A percentile compares a stretch with the other conserved stretches of the same genome.
phyloP scores from a whole-genome alignment of 129 eudicot species.

The Apium graveolens region DNA sequence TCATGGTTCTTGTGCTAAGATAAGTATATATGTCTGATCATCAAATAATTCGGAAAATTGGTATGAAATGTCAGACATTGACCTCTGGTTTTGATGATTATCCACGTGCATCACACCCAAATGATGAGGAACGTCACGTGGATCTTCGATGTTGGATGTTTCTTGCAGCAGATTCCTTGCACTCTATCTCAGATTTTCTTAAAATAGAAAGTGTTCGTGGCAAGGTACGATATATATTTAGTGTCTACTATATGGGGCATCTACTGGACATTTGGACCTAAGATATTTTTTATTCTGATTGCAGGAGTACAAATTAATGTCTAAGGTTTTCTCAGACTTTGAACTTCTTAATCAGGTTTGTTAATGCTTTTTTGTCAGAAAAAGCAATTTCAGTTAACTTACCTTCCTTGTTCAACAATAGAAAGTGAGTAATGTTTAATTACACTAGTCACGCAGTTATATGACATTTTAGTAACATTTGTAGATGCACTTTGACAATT shows the following conservation, averaged over 20 bases:
- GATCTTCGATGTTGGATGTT: slow-evolving; percentile 99
- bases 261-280: neutral
- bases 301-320: slow-evolving; percentile 70
- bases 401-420: neutral
- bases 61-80: slow-evolving; percentile 49
- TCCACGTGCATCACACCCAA: slow-evolving; percentile 98
- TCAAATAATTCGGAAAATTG: neutral
- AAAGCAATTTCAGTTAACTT: neutral
- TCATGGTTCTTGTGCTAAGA: neutral
- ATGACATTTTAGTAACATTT: slow-evolving; percentile 3
- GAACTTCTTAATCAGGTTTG: slow-evolving; percentile 80
- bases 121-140: slow-evolving; percentile 83
- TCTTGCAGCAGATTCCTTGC: slow-evolving; percentile 91
- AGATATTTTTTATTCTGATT: slow-evolving; percentile 18
- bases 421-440: neutral
- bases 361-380: neutral
- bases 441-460: neutral
- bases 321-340: slow-evolving; percentile 70
- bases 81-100: slow-evolving; percentile 97
- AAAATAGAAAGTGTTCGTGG: slow-evolving; percentile 33
- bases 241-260: neutral
- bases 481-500: slow-evolving; percentile 84
- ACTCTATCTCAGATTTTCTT: slow-evolving; percentile 61
- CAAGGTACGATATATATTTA: slow-evolving; percentile 31
- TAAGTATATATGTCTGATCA: neutral